These are phyloP conservation scores for Pseudogymnoascus sp. DNA, from an alignment of 2,329 filamentous ascomycete genomes.

Conservation along the genomic window DNA sequence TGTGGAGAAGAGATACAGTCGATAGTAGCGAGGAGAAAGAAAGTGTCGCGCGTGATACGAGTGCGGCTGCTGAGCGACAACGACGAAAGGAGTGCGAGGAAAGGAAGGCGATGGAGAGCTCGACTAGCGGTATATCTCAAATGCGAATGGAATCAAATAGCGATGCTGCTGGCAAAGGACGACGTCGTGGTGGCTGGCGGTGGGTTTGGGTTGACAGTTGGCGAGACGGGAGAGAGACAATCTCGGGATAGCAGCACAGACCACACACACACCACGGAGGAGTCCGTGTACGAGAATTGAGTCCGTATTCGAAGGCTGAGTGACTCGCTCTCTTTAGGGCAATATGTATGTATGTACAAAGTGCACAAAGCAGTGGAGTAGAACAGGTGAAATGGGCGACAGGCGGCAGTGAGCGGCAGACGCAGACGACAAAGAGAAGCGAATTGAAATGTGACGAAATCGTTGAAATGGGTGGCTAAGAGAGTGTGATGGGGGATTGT, in stretches of 20 bases:
- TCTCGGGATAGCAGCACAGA: conserved; percentile 9
- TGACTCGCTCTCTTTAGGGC: neutral
- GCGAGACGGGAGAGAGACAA: conserved; percentile 6
- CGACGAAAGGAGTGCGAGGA: neutral
- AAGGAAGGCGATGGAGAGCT: neutral
- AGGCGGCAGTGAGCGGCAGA: neutral
- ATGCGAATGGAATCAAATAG: neutral
- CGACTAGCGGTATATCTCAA: conserved; percentile 5
- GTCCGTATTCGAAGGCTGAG: neutral
- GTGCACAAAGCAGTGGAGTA: neutral
- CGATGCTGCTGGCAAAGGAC: neutral
- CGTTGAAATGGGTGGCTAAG: neutral
- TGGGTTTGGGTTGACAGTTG: conserved; percentile 5
- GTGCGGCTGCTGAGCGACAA: neutral
- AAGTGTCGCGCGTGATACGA: neutral
- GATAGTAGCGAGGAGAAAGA: neutral
- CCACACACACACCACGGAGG: conserved; percentile 5
- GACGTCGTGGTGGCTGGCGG: conserved; percentile 5
- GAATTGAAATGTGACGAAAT: conserved; percentile 5
- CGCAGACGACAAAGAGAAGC: neutral
- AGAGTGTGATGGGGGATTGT: neutral
- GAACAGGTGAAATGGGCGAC: neutral
- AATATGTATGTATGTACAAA: neutral
- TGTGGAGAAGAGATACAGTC: neutral
- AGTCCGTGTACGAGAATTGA: conserved; percentile 7